A percentile compares a stretch with the other conserved stretches of the same genome.
Evolutionary conservation across 164 flowering plant genomes (phyloP).

Genomic region (Aristolochia californica): DNA sequence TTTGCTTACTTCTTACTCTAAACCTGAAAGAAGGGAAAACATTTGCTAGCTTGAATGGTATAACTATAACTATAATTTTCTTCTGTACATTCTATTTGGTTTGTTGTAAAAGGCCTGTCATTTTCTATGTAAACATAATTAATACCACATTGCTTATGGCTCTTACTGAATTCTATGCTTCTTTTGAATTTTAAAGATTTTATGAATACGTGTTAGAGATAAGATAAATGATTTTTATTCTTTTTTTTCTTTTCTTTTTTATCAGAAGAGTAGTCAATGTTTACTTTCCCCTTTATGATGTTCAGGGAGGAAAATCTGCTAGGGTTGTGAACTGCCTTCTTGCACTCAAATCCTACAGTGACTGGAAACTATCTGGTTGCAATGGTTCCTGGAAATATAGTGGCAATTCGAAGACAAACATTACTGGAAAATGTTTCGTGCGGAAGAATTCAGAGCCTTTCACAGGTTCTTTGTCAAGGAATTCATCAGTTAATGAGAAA

Average conservation of each 20-base stretch:
- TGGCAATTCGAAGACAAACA: slow-evolving; percentile 46
- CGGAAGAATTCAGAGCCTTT: slow-evolving; percentile 86
- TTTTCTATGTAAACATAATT: too few relatives aligned
- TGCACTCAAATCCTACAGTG: slow-evolving; percentile 80
- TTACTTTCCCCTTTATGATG: not conserved
- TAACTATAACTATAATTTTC: not conserved
- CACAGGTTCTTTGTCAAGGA: slow-evolving; percentile 52
- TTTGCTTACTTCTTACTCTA: too few relatives aligned
- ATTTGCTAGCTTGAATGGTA: too few relatives aligned
- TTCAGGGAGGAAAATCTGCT: slow-evolving; percentile 82
- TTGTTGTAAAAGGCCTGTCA: not conserved
- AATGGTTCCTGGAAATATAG: slow-evolving; percentile 80
- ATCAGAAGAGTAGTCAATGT: too few relatives aligned
- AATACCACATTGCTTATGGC: too few relatives aligned
- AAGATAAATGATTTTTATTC: not conserved
- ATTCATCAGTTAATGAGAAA: slow-evolving; percentile 41
- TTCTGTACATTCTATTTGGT: not conserved
- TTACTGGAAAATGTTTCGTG: slow-evolving; percentile 46
- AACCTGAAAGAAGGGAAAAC: too few relatives aligned
- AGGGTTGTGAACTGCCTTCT: slow-evolving; percentile 76
- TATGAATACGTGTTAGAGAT: too few relatives aligned
- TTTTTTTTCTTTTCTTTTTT: too few relatives aligned
- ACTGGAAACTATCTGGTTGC: slow-evolving; percentile 81
- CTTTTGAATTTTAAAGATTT: too few relatives aligned
- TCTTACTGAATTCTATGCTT: too few relatives aligned